Evolutionary conservation across 192 early-diverging fungal species (phyloP).

Genomic region (Coemansia sp.): DNA sequence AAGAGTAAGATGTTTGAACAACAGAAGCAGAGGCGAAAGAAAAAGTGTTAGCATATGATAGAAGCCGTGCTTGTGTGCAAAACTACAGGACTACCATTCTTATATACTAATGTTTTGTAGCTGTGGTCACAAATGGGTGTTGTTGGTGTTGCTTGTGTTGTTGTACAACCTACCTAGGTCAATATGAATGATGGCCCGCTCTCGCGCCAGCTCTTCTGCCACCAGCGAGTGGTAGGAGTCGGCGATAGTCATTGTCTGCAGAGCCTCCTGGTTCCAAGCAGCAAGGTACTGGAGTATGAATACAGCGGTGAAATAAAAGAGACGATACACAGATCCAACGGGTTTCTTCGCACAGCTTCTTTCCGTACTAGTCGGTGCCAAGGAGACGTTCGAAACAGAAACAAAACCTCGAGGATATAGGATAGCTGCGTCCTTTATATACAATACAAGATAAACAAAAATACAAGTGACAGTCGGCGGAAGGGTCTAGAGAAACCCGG

Average conservation of each 20-base stretch:
- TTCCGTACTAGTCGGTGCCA: not conserved
- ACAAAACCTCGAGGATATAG: not conserved
- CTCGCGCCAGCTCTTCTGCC: constrained; percentile 44
- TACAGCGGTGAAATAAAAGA: not conserved
- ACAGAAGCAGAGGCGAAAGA: not conserved
- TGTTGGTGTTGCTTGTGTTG: constrained; percentile 8
- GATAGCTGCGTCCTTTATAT: not conserved
- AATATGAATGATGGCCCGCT: constrained; percentile 58
- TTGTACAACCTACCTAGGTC: constrained; percentile 53
- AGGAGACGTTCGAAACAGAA: not conserved
- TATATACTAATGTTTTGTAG: too few species aligned
- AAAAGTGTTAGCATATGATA: too few species aligned
- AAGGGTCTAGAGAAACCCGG: not conserved
- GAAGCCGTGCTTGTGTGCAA: too few species aligned
- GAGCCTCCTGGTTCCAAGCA: not conserved
- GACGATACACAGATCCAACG: not conserved
- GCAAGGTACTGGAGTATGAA: not conserved
- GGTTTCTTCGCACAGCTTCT: not conserved
- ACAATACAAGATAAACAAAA: not conserved
- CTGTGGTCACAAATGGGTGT: not conserved
- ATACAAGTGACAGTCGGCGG: not conserved
- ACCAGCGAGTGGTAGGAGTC: constrained; percentile 18
- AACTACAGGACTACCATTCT: too few species aligned
- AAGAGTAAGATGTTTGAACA: not conserved
- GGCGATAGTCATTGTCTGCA: constrained; percentile 3